Evolutionary conservation across 2,329 filamentous ascomycete species (phyloP).

Genomic region (Fusarium floridanum): DNA sequence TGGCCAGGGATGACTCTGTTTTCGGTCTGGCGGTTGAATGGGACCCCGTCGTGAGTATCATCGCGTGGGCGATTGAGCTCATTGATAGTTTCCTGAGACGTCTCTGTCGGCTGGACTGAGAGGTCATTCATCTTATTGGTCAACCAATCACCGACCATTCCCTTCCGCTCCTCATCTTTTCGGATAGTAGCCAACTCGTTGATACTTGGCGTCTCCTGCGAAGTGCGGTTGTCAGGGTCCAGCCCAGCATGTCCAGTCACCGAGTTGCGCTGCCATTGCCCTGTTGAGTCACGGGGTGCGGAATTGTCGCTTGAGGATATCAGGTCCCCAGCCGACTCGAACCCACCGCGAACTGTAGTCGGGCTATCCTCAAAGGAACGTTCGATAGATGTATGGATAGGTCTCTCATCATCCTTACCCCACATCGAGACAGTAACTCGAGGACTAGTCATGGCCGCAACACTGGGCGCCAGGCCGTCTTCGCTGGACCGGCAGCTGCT

Average conservation of each 20-base stretch:
- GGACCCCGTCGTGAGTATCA: conserved; percentile 57
- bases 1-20: conserved; percentile 64
- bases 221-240: conserved; percentile 60
- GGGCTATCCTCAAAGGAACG: conserved; percentile 56
- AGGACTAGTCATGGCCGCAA: conserved; percentile 63
- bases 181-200: conserved; percentile 62
- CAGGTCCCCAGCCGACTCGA: conserved; percentile 57
- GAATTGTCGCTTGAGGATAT: conserved; percentile 48
- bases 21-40: conserved; percentile 61
- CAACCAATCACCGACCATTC: conserved; percentile 66
- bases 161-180: conserved; percentile 61
- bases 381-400: conserved; percentile 55
- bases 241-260: conserved; percentile 60
- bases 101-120: conserved; percentile 44
- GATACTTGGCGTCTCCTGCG: conserved; percentile 60
- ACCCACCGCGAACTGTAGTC: conserved; percentile 51
- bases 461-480: conserved; percentile 57
- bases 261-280: conserved; percentile 56
- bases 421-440: conserved; percentile 69
- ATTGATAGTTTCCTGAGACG: conserved; percentile 37
- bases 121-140: conserved; percentile 50
- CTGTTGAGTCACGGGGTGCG: conserved; percentile 55
- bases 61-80: conserved; percentile 41
- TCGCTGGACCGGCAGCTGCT: conserved; percentile 65
- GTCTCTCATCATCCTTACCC: conserved; percentile 58